phyloP scores from a whole-genome alignment of 192 early-diverging fungal genomes.

The Coemansia sp. region DNA sequence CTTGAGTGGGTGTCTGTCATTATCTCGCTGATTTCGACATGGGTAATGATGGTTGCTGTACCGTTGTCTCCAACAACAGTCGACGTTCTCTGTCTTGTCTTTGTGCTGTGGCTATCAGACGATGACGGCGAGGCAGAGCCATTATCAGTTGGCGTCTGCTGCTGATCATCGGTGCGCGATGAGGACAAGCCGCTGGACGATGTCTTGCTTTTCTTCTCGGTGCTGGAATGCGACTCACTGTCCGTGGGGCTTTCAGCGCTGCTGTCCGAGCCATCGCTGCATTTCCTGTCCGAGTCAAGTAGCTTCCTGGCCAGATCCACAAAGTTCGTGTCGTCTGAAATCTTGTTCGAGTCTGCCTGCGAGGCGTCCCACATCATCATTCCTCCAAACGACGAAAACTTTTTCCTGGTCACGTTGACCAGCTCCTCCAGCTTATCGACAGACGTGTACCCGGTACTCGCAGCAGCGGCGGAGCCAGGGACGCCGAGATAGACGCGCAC shows the following conservation, averaged over 20 bases:
- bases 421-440: conserved; percentile 53
- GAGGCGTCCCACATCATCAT: conserved; percentile 77
- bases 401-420: conserved; percentile 51
- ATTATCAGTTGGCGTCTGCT: neutral
- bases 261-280: conserved; percentile 25
- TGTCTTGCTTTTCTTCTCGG: neutral
- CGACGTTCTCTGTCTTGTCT: conserved; percentile 8
- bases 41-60: conserved; percentile 12
- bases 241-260: neutral
- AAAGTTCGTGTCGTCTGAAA: conserved; percentile 17
- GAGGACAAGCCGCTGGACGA: neutral
- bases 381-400: conserved; percentile 65
- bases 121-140: neutral
- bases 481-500: conserved; percentile 67
- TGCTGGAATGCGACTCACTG: neutral
- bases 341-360: conserved; percentile 58
- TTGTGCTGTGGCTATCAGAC: neutral
- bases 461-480: conserved; percentile 58
- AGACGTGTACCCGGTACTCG: conserved; percentile 60
- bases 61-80: conserved; percentile 6
- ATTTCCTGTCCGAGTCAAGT: conserved; percentile 38
- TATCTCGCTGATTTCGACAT: conserved; percentile 22
- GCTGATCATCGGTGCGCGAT: neutral
- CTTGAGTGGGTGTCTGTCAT: neutral
- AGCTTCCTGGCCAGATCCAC: conserved; percentile 23